Base-by-base conservation (phyloP, 2,329 filamentous ascomycete genomes). In the Ophiostoma himal-ulmi region DNA sequence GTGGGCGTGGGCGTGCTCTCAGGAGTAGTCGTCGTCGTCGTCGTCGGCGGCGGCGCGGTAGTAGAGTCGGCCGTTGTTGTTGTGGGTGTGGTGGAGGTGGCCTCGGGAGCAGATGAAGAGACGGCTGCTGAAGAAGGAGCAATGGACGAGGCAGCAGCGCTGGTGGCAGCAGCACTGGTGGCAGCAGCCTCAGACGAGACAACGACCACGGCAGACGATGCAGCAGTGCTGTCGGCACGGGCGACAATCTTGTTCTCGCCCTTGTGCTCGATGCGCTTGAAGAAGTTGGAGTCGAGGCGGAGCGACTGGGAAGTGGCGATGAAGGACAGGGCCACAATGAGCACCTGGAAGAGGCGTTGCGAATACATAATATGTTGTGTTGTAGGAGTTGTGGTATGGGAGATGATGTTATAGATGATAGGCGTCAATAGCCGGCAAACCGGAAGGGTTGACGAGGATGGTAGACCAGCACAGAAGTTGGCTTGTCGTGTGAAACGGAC, bases 281-380 rank as follows among this genome's bases (percentile, higher is more conserved):
- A 65, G 37, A 77, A 54, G 69, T 75, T 73, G 54, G 74, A 71
- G 71, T 78, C 75, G 48, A 79, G 71, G 72, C 78, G 77, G 41
- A 78, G 76, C 70, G 79, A 84, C 74, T 86, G 83, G 64, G 82
- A 82, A 52, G 83, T 78, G 65, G 79, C 80, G 69, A 82, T 73
- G 71, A 84, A 76, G 62, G 83, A 83, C 68, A 86, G 78, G 62
- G 82, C 83, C 74, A 85, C 77, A 73, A 86, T 75, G 70, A 87
- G 77, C 71, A 86, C 76, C 75, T 82, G 79, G 44, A 85, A 71
- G 68, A 83, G 74, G 71, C 80, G 81, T 69, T 78, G 78, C 37
- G 81, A 77, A 76, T 83, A 82, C 85, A 88, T 87, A 20, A 20
- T 70, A 10, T 44, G 60, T 20, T 22, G 26, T 65, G 20, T 34